Evolutionary conservation across 2,329 filamentous ascomycete genomes (phyloP), one percentile per base, ranked within the genome.

Genomic region (Coniochaeta prunicola): DNA sequence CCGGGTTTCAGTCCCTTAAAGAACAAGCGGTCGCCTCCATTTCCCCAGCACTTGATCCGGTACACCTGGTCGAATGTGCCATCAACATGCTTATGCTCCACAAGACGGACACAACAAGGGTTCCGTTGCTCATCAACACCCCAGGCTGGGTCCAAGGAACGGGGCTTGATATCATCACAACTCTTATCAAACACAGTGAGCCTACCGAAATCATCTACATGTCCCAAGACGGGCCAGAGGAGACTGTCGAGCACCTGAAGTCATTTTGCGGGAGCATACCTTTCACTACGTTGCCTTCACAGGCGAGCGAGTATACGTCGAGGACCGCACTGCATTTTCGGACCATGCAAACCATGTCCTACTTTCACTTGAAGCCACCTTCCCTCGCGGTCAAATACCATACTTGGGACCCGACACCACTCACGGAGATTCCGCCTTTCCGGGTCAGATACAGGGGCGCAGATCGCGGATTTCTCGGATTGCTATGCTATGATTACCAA

Each of bases 341-440:
- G 56, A 80, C 81, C 6, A 91, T 93, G 87, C 88, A 92, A 64
- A 84, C 80, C n/a, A 86, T 91, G 79, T 87, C 89, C 0, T 93
- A 92, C 65, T 91, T 93, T 66, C 90, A 93, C 67, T 63, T 76
- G 10, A 66, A 71, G 6, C 40, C 58, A 30, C 53, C 56, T 63
- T 45, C 33, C 55, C 54, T 59, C 31, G 58, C 53, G 62, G 61
- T 53, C 19, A 13, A 33, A 9, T 36, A 63, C 57, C 55, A 71
- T 21, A 70, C 68, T 50, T 90, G 85, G 82, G 73, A 80, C 57
- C 60, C 77, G 0, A 75, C 73, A 0, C 81, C 88, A 0, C 71
- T 92, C 9, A 82, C 82, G 1, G 73, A 76, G 0, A 65, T 80
- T 8, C 70, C 77, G 0, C 89, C 89, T 0, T 86, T 84, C 78